Evolutionary conservation across 371 early-diverging fungal genomes (phyloP).

Genomic region (Syncephalastrum sp.): DNA sequence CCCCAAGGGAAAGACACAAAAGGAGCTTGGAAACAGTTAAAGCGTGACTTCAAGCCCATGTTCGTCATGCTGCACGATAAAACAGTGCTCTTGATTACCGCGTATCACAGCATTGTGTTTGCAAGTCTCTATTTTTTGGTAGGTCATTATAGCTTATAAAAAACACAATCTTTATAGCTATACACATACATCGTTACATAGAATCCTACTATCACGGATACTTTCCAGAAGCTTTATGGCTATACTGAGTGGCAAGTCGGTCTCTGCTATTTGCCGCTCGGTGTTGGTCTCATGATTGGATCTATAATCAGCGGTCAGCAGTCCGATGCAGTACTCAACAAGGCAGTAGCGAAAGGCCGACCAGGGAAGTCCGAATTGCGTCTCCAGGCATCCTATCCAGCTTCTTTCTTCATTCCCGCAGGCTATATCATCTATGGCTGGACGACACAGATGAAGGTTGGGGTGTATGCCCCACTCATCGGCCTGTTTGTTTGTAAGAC

Average conservation of each 20-base stretch:
- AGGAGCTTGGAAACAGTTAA: background rate
- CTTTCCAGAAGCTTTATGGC: conserved; percentile 28
- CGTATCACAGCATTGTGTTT: conserved; percentile 26
- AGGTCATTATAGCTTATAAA: background rate
- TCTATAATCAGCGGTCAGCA: conserved; percentile 48
- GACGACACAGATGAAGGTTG: conserved; percentile 23
- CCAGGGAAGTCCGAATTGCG: conserved; percentile 33
- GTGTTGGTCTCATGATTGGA: conserved; percentile 45
- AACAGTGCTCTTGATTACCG: conserved; percentile 23
- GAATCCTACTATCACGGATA: conserved; percentile 38
- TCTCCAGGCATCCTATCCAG: conserved; percentile 32
- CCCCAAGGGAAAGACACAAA: background rate
- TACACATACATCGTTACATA: conserved; percentile 11
- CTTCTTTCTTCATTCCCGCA: conserved; percentile 31
- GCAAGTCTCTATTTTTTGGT: conserved; percentile 27
- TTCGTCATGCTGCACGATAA: conserved; percentile 24
- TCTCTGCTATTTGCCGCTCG: conserved; percentile 43
- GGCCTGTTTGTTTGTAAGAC: conserved; percentile 29
- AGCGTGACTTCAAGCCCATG: conserved; percentile 15
- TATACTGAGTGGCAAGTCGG: conserved; percentile 38
- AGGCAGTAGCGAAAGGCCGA: conserved; percentile 10
- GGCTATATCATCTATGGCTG: conserved; percentile 41
- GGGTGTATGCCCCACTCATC: conserved; percentile 21
- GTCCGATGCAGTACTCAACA: conserved; percentile 41
- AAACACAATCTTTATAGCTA: background rate